Evolutionary conservation across 495 filamentous ascomycete genomes (phyloP), one percentile per base, ranked within the genome.

Genomic region (Penicillium taxi): DNA sequence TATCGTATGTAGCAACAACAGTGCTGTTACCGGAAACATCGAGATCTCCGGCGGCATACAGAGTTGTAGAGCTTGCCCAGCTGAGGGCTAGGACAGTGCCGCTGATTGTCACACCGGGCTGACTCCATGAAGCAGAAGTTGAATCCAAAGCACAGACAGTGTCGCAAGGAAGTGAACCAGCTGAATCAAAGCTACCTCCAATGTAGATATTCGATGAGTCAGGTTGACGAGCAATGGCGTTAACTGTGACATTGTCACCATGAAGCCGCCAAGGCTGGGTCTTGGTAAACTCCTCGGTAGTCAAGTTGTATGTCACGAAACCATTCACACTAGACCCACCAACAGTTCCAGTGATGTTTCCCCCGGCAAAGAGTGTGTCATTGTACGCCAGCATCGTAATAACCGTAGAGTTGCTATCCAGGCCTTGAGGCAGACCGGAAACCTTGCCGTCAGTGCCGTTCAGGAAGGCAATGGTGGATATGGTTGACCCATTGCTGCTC

Each of bases 161-260:
- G 1, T 78, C 73, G 52, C 91, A 99, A 25, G 69, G 77, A 15
- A 96, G 72, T 7, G 81, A 77, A n/a, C 91, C 93, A 19, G 88
- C 93, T 7, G 70, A 69, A 2, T 74, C 66, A 47, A 96, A 98
- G 18, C 70, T 75, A 19, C 91, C 91, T 11, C 80, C 91, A 20
- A 96, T 78, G 55, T 85, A 99, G 21, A 99, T 70, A 26, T 90
- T 74, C 1, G 68, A 63, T 18, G 79, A 79, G 39, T 66, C 70
- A 4, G 83, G 80, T 24, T 78, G 77, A 5, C 70, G 59, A 11
- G 74, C 75, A 45, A 95, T 83, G 17, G 84, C 66, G 42, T 87
- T 82, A 32, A 95, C 84, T 9, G 75, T 69, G 12, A 82, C 82
- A 44, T 77, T 69, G 6, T 63, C 56, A 12, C 86, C 89, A 58